A percentile compares a stretch with the other conserved stretches of the same genome.
Evolutionary conservation across 228 moss, liverwort and hornwort species (phyloP).

Genomic region (Sphagnum fallax): DNA sequence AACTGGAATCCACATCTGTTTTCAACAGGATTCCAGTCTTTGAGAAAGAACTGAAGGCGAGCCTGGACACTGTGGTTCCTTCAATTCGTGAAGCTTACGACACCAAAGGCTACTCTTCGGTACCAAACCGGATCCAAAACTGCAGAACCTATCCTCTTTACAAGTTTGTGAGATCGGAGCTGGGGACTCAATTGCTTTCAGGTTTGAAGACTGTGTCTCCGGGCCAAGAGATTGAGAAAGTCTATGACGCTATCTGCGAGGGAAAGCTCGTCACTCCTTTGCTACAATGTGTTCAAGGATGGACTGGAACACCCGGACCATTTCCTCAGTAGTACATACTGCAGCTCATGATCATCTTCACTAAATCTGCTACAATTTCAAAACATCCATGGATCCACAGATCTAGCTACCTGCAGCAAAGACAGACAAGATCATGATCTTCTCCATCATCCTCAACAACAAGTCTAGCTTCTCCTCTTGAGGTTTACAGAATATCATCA

Average conservation of each 20-base stretch:
- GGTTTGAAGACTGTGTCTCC: conserved; percentile 28
- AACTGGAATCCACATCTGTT: conserved; percentile 7
- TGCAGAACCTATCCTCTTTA: conserved; percentile 38
- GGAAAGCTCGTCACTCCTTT: conserved; percentile 37
- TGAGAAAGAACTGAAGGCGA: conserved; percentile 29
- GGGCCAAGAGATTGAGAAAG: conserved; percentile 47
- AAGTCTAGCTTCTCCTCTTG: too few relatives aligned
- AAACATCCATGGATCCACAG: too few relatives aligned
- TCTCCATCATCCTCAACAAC: too few relatives aligned
- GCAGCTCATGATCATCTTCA: too few relatives aligned
- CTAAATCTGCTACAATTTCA: too few relatives aligned
- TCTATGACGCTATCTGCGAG: conserved; percentile 25
- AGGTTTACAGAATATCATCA: too few relatives aligned
- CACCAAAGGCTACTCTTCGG: conserved; percentile 20
- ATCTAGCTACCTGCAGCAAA: too few relatives aligned
- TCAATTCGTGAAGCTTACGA: conserved; percentile 36
- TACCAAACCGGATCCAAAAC: conserved; percentile 31
- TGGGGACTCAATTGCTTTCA: conserved; percentile 31
- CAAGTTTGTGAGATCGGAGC: conserved; percentile 21
- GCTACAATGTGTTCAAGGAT: conserved; percentile 41
- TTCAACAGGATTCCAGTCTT: conserved; percentile 25
- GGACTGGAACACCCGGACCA: conserved; percentile 32
- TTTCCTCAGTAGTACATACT: neutral
- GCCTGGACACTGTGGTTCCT: conserved; percentile 20
- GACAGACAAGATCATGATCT: too few relatives aligned